phyloP scores from a whole-genome alignment of 176 grass and related monocot species.

The Juncus inflexus region DNA sequence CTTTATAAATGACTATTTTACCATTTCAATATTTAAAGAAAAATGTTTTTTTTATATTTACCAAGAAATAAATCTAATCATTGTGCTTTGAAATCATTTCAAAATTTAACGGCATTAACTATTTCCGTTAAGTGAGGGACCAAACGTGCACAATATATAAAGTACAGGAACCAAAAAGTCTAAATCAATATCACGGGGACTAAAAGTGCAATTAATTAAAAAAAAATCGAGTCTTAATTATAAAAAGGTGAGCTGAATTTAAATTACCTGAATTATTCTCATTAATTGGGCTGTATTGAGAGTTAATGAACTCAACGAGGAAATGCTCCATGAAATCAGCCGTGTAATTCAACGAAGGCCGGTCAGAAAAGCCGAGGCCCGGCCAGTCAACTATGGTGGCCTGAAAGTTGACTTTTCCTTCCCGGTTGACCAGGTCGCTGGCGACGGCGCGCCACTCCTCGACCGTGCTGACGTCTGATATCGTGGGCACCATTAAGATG shows the following conservation, averaged over 20 bases:
- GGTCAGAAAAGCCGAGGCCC: conserved; percentile 86
- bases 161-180: too few relatives aligned
- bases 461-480: conserved; percentile 95
- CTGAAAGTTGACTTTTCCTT: conserved; percentile 57
- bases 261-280: conserved; percentile 56
- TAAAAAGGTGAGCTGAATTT: conserved; percentile 8
- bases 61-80: too few relatives aligned
- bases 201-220: too few relatives aligned
- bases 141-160: too few relatives aligned
- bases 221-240: too few relatives aligned
- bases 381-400: conserved; percentile 98
- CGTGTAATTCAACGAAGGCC: conserved; percentile 85
- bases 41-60: too few relatives aligned
- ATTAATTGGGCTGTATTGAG: conserved; percentile 61
- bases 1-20: too few relatives aligned
- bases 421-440: conserved; percentile 58
- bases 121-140: too few relatives aligned
- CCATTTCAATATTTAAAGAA: too few relatives aligned
- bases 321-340: conserved; percentile 92
- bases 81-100: too few relatives aligned
- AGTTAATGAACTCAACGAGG: conserved; percentile 63
- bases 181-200: too few relatives aligned
- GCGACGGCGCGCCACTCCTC: conserved; percentile 81
- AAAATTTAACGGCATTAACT: too few relatives aligned
- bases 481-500: conserved; percentile 91